Evolutionary conservation across 1,284 basidiomycete genomes (phyloP).

Genomic region (Cutaneotrichosporon curvatum): DNA sequence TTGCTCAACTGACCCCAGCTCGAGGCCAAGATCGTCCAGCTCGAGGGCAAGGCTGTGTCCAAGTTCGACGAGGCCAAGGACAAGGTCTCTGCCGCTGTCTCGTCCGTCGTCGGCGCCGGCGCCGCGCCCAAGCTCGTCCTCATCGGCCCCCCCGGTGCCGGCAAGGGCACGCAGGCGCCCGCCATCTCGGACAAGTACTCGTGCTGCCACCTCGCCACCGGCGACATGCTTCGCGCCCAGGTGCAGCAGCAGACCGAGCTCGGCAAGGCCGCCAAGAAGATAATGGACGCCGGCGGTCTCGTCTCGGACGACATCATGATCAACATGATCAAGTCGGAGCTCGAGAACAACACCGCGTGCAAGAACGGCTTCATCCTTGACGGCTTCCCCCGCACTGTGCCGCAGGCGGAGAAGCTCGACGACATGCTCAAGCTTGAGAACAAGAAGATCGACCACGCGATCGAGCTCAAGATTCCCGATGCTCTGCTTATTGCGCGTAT

Average conservation of each 20-base stretch:
- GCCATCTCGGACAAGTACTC: slow-evolving; percentile 87
- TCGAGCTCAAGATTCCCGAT: slow-evolving; percentile 90
- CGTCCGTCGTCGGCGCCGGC: slow-evolving; percentile 49
- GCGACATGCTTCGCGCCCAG: slow-evolving; percentile 96
- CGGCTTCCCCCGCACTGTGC: slow-evolving; percentile 95
- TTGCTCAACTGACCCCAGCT: slow-evolving; percentile 26
- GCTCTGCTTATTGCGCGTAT: slow-evolving; percentile 94
- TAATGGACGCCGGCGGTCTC: slow-evolving; percentile 92
- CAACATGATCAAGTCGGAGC: slow-evolving; percentile 91
- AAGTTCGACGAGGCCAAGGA: slow-evolving; percentile 18
- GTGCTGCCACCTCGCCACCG: slow-evolving; percentile 95
- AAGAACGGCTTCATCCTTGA: slow-evolving; percentile 96
- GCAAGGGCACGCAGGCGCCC: slow-evolving; percentile 97
- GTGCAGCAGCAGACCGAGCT: slow-evolving; percentile 79
- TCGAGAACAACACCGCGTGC: slow-evolving; percentile 87
- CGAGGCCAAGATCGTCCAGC: slow-evolving; percentile 40
- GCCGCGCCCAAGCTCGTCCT: slow-evolving; percentile 77
- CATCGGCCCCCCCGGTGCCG: slow-evolving; percentile 92
- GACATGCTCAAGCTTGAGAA: slow-evolving; percentile 73
- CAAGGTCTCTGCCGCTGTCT: slow-evolving; percentile 9
- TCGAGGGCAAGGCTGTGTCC: slow-evolving; percentile 33
- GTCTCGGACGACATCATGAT: slow-evolving; percentile 97
- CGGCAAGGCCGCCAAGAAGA: slow-evolving; percentile 88
- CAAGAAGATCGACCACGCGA: slow-evolving; percentile 83
- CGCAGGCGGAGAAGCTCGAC: slow-evolving; percentile 96